Base-by-base conservation (phyloP, 139 green algal species). In the Tetraselmis striata region DNA sequence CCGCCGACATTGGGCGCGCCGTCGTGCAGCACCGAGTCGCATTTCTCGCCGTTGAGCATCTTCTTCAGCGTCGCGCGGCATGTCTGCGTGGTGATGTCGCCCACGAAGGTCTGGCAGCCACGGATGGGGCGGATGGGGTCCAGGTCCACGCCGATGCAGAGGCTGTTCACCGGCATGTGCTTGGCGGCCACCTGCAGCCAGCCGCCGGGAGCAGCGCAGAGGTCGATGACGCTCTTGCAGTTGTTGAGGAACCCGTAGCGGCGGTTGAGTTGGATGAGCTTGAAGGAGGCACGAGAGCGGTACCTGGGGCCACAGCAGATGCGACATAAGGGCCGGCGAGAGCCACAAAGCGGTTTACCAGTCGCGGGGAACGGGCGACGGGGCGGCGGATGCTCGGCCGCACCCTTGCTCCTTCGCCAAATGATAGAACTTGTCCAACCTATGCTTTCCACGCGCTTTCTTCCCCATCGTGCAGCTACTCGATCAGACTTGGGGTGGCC, bases 211-310 rank as follows among this genome's bases (percentile, higher is more conserved):
- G 97, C 97, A n/a, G 97, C 97, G 84, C 97, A 99, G 24, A 99
- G 90, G 84, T 99, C 97, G 31, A 99, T 88, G 32, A 97, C 75
- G 0, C 92, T 86, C 1, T 88, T 80, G 82, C 93, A 92, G 27
- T 90, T 92, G 28, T 85, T 81, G 2, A 99, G 89, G 85, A 99
- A 98, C 79, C 96, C 87, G 84, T 95, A 98, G 88, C 99, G 97
- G 30, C 94, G 88, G 89, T 99, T 99, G 11, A 99, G 92, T 89
- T 99, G 97, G 28, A 99, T 95, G 11, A 99, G 93, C 94, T 99
- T 99, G 90, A 99, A 99, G 0, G 97, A 95, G 32, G 97, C 96
- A 87, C 97, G 95, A 0, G 96, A 98, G 25, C 97, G 93, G 87
- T 95, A 99, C 59, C 95, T 97, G 90, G 77, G 59, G 30, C 31